Conservation (phyloP, 1,284 basidiomycete genomes). For the Heterobasidion annosum region DNA sequence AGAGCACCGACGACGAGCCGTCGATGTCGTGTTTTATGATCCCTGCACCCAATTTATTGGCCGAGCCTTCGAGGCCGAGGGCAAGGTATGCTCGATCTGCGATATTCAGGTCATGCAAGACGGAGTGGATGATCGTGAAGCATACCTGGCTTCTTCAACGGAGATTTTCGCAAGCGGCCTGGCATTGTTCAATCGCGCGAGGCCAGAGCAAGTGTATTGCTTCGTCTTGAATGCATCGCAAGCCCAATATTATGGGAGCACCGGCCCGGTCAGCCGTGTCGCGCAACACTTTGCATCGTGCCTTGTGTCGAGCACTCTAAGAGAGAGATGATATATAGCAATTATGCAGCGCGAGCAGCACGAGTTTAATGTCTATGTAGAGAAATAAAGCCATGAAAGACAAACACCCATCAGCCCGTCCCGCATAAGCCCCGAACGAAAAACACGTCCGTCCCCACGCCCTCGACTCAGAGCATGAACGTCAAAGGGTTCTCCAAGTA, state of each 20-base stretch:
- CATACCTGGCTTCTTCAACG: slow-evolving; percentile 25
- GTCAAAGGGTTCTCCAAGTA: slow-evolving; percentile 96
- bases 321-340: neutral
- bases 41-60: slow-evolving; percentile 97
- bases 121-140: neutral
- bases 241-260: too few relatives aligned
- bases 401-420: neutral
- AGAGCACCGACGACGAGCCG: slow-evolving; percentile 62
- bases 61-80: slow-evolving; percentile 89
- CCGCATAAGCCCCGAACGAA: neutral
- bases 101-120: neutral
- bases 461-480: slow-evolving; percentile 67
- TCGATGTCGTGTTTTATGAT: slow-evolving; percentile 79
- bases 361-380: neutral
- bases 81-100: slow-evolving; percentile 60
- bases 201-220: too few relatives aligned
- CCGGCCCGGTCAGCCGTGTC: too few relatives aligned
- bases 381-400: neutral
- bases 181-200: slow-evolving; percentile 9
- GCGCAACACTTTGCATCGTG: too few relatives aligned
- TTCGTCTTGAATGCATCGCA: too few relatives aligned
- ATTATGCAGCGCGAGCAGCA: neutral
- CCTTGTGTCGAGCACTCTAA: too few relatives aligned
- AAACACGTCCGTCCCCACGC: neutral
- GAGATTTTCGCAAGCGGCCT: slow-evolving; percentile 12